Base-by-base conservation (phyloP, 805 yeast species). In the Nakazawaea pomicola region DNA sequence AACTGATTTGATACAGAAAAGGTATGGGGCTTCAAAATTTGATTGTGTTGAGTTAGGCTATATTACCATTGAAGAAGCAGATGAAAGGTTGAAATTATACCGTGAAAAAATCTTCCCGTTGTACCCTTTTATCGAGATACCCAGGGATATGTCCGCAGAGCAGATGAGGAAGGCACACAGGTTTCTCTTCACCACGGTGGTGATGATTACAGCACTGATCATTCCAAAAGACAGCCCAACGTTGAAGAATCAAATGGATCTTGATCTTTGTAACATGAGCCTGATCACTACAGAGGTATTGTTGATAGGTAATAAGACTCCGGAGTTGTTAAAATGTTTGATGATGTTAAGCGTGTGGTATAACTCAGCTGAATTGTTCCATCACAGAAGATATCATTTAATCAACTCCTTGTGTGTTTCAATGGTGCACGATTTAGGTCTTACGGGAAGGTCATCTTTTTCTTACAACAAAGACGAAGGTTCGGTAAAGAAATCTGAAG, bases 351-450 rank as follows among this genome's bases (percentile, higher is more conserved):
- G 83, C 19, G 58, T 81, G 21, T 89, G 95, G 95, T 88, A 87
- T 55, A 85, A 83, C 49, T 75, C 86, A 4, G 85, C 95, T 0
- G 96, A 87, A 58, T 65, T 85, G 50, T 84, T 85, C 49, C 84
- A 80, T 48, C 84, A 83, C 50, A 76, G 95, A 43, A 74, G 95
- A 36, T 80, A 81, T 48, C 93, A 85, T 55, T 64, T 87, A 39
- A 70, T 86, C 47, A 76, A 78, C 41, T 65, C 76, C 11, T 64
- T 86, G 17, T 78, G 89, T 39, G 76, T 81, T 11, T 68, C 83
- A 4, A 66, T 89, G 59, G 71, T 84, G 2, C 82, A 78, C 50
- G 96, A 89, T 56, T 61, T 89, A 40, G 95, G 95, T 0, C 68
- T 88, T 4, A 76, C 77, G 18, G 76, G 82, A 20, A 54, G 75